These are phyloP conservation scores for Dalechampia spathulata DNA, from an alignment of 441 rosid species.

Conservation along the genomic window DNA sequence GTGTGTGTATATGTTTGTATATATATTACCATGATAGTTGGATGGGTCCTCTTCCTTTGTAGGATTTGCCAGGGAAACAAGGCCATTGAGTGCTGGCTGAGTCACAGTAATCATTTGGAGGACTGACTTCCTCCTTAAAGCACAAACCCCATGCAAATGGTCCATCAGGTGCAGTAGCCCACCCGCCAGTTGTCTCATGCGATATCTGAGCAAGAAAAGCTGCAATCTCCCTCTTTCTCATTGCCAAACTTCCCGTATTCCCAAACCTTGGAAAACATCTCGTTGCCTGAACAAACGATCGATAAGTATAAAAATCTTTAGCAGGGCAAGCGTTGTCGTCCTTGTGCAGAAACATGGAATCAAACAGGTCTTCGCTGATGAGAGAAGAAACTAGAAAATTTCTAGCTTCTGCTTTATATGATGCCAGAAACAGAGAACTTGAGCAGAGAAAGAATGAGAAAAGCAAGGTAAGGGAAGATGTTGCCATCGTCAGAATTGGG, in stretches of 20 bases:
- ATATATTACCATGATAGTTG: slow-evolving; percentile 90
- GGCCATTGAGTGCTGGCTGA: slow-evolving; percentile 57
- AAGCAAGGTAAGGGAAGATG: slow-evolving; percentile 1
- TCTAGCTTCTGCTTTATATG: slow-evolving; percentile 28
- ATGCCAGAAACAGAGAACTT: too few species aligned
- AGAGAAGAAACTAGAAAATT: slow-evolving; percentile 20
- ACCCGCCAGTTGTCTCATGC: slow-evolving; percentile 87
- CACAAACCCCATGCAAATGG: slow-evolving; percentile 89
- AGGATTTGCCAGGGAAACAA: slow-evolving; percentile 65
- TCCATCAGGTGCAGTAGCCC: slow-evolving; percentile 87
- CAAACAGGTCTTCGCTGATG: slow-evolving; percentile 31
- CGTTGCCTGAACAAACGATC: slow-evolving; percentile 48
- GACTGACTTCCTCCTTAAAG: slow-evolving; percentile 73
- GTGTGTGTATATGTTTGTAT: too few species aligned
- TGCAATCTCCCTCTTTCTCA: slow-evolving; percentile 51
- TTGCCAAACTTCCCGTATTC: slow-evolving; percentile 26
- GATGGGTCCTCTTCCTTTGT: slow-evolving; percentile 84
- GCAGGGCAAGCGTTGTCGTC: slow-evolving; percentile 74
- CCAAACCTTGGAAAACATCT: slow-evolving; percentile 50
- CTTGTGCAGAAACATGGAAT: slow-evolving; percentile 69
- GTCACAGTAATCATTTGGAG: slow-evolving; percentile 62
- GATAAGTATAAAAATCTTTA: slow-evolving; percentile 53
- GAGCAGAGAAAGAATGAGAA: slow-evolving; percentile 14
- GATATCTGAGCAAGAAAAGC: slow-evolving; percentile 89
- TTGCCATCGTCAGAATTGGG: too few species aligned